Evolutionary conservation across 2,329 filamentous ascomycete species (phyloP).

Genomic region (Cordyceps sp.): DNA sequence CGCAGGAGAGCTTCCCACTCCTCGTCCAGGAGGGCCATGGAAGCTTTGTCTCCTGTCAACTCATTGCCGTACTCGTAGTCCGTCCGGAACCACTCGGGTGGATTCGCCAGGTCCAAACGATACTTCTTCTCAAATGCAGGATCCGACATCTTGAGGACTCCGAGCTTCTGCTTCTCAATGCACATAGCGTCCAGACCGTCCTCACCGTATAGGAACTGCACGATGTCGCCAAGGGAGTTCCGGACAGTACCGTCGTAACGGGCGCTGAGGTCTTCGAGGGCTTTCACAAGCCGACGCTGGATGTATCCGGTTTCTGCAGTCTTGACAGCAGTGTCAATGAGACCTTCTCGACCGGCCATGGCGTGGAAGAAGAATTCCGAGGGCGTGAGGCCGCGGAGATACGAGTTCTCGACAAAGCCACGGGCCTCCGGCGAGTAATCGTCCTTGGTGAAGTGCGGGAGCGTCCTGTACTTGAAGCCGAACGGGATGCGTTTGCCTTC

Average conservation of each 20-base stretch:
- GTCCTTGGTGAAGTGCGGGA: conserved; percentile 98
- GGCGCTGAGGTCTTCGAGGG: conserved; percentile 90
- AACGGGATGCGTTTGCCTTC: conserved; percentile 98
- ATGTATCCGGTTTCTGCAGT: conserved; percentile 99
- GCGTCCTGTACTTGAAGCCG: conserved; percentile 93
- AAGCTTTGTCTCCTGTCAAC: conserved; percentile 71
- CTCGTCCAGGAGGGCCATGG: conserved; percentile 72
- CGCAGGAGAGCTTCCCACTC: conserved; percentile 66
- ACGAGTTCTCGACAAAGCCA: conserved; percentile 98
- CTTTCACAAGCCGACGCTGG: conserved; percentile 94
- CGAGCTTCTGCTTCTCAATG: conserved; percentile 86
- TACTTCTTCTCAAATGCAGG: conserved; percentile 66
- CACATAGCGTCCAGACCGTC: conserved; percentile 86
- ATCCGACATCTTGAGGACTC: conserved; percentile 69
- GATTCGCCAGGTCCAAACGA: conserved; percentile 54
- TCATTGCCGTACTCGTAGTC: conserved; percentile 64
- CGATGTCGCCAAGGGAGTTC: conserved; percentile 89
- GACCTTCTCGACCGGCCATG: conserved; percentile 99
- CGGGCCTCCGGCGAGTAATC: conserved; percentile 95
- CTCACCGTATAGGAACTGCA: conserved; percentile 95
- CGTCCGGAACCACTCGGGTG: conserved; percentile 42
- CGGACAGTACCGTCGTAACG: conserved; percentile 96
- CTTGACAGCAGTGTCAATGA: conserved; percentile 98
- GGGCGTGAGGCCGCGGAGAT: conserved; percentile 85
- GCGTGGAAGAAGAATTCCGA: conserved; percentile 99